Base-by-base conservation (phyloP, 306 rosid species). In the Argentina anserina region DNA sequence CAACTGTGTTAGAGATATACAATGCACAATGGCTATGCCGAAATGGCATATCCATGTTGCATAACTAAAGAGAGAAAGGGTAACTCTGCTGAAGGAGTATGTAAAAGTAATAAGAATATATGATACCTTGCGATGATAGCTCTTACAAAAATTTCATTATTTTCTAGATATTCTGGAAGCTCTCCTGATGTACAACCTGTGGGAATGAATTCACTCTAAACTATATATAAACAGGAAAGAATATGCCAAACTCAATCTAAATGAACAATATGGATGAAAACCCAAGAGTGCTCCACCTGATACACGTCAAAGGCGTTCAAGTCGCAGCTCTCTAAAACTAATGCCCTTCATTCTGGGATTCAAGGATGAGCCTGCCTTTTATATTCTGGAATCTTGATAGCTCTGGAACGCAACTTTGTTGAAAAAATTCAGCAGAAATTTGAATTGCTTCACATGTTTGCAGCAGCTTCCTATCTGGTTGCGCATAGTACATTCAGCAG, bases 401-500 rank as follows among this genome's bases (percentile, higher is more conserved):
- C 46, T 36, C 40, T 59, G 25, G 43, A 47, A 64, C 3, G 9
- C 72, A 56, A 10, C 2, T 42, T 55, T 42, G 40, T 58, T 21
- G 76, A 46, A 62, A 78, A 76, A 37, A 34, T 67, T 39, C 29
- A 21, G 9, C 29, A 41, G 10, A n/a, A 58, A 18, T 25, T 41
- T 58, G 53, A 71, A 28, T 3, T 58, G 42, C 75, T 58, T 39
- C 41, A 56, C 31, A 11, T 40, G 53, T 45, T 70, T 53, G 53
- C 65, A 45, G 18, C 62, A 62, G 53, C 78, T 69, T 72, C 21
- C 73, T 80, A 81, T 65, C 72, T 85, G 78, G 80, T 85, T 80
- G 81, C 76, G 75, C 98, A 93, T 0, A 87, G 71, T 5, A 87
- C 93, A 81, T 90, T 93, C 50, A 93, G 87, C 77, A 90, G 78